Base-by-base conservation (phyloP, 1,284 basidiomycete genomes). In the Phlebopus sp. region DNA sequence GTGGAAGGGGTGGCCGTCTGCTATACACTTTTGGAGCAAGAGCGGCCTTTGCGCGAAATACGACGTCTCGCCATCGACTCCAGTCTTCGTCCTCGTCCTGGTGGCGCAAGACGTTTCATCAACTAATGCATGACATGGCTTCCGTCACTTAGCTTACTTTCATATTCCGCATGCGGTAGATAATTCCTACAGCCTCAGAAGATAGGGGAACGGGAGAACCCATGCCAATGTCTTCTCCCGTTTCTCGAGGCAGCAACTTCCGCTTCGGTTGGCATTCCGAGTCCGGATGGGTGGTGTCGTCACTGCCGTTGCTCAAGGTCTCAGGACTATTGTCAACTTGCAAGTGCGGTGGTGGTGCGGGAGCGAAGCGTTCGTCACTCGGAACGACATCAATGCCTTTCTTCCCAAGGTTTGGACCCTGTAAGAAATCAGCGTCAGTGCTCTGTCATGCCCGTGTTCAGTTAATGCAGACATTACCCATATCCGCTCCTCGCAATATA, bases 11-110 rank as follows among this genome's bases (percentile, higher is more conserved):
- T 42, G 55, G 75, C 69, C 41, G 73, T 61, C 47, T 73, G 63
- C 54, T 51, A 18, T 82, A 64, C 40, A 70, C 64, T 40, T 71
- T 70, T 0, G 84, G 84, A 5, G 71, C 66, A 45, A 86, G 64
- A 35, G 71, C 68, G 8, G 80, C 81, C 68, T 86, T 90, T 7
- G 82, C 83, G 2, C 79, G 77, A 66, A 89, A 92, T 7, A 91
- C 78, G 34, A 91, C 84, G 60, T 94, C 91, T 18, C 89, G 77
- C 87, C 88, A 92, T 43, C 91, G 79, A 47, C 90, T 83, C 90
- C 90, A 96, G 58, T 95, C 92, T 62, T 97, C 94, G 50, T 85
- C 81, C 70, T 92, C 89, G 65, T 97, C 93, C 82, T 89, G 50
- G 10, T 5, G 21, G 48, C 21, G 27, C 11, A 29, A 29, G 27